Percentiles rank a stretch among this genome's conserved stretches.
These are phyloP conservation scores for Tolypocladium sp. DNA, from an alignment of 2,329 filamentous ascomycete genomes.

Conservation along the genomic window DNA sequence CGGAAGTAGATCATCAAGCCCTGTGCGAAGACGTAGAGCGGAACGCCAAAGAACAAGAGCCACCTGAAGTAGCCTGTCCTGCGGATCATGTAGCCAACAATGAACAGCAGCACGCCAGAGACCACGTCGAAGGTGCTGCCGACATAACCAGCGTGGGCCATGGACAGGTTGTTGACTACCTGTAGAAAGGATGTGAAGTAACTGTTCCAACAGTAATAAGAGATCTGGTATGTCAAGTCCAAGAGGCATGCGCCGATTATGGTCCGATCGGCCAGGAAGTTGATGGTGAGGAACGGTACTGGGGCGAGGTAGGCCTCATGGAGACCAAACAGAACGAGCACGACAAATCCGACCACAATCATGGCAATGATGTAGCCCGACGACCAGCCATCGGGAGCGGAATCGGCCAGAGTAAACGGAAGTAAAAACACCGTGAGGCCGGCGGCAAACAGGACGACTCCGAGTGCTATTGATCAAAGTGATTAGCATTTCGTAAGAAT, in stretches of 20 bases:
- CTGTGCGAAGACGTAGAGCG: slow-evolving; percentile 45
- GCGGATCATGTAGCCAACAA: slow-evolving; percentile 37
- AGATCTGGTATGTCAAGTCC: slow-evolving; percentile 33
- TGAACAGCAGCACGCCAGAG: slow-evolving; percentile 37
- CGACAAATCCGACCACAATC: slow-evolving; percentile 50
- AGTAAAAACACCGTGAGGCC: slow-evolving; percentile 54
- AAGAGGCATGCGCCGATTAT: slow-evolving; percentile 41
- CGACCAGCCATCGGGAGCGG: slow-evolving; percentile 39
- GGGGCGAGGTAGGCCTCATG: slow-evolving; percentile 51
- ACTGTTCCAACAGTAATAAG: slow-evolving; percentile 42
- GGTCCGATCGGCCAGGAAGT: slow-evolving; percentile 40
- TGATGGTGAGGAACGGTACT: slow-evolving; percentile 44
- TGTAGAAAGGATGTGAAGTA: slow-evolving; percentile 50
- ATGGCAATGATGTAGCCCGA: slow-evolving; percentile 48
- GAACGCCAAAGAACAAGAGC: slow-evolving; percentile 31
- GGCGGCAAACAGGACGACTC: slow-evolving; percentile 46
- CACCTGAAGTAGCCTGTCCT: slow-evolving; percentile 39
- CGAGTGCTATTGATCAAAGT: slow-evolving; percentile 24
- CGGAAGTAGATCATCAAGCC: slow-evolving; percentile 28
- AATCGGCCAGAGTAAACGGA: slow-evolving; percentile 48
- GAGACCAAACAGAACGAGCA: slow-evolving; percentile 44
- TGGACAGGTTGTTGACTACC: slow-evolving; percentile 33
- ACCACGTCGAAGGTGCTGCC: slow-evolving; percentile 41
- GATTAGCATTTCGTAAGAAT: no score
- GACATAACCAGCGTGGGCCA: slow-evolving; percentile 37